Evolutionary conservation across 495 filamentous ascomycete genomes (phyloP).

Genomic region (Lineolata rhizophorae): DNA sequence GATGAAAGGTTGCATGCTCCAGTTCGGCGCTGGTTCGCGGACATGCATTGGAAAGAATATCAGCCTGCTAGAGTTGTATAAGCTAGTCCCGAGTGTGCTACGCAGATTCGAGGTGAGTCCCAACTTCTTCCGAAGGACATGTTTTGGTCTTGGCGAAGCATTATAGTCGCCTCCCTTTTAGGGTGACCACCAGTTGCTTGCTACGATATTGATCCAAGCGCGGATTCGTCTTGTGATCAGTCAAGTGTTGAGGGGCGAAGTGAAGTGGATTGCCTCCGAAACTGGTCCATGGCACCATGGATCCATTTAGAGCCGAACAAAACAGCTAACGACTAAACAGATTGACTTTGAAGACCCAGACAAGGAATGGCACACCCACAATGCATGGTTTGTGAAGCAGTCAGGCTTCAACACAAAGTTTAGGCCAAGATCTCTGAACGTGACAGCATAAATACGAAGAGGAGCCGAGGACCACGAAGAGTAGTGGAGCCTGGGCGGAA

Average conservation of each 20-base stretch:
- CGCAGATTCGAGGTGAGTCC: conserved; percentile 36
- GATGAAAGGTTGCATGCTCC: conserved; percentile 26
- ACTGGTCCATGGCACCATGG: neutral
- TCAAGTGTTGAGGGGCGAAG: neutral
- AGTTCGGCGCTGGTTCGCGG: conserved; percentile 43
- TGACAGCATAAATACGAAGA: too few species aligned
- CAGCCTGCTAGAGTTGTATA: conserved; percentile 55
- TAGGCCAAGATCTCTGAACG: too few species aligned
- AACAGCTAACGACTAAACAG: too few species aligned
- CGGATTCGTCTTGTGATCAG: too few species aligned
- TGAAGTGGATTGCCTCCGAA: neutral
- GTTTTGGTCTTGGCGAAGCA: conserved; percentile 1
- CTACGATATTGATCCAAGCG: too few species aligned
- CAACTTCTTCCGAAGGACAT: neutral
- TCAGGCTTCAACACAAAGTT: conserved; percentile 38
- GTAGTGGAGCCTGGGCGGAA: too few species aligned
- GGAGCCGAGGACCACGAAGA: too few species aligned
- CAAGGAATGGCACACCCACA: conserved; percentile 41
- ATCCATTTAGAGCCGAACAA: too few species aligned
- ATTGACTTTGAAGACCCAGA: conserved; percentile 33
- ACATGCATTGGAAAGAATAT: conserved; percentile 56
- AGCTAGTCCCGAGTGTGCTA: conserved; percentile 52
- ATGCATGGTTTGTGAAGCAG: conserved; percentile 57
- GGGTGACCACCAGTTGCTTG: too few species aligned
- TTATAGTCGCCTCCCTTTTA: too few species aligned